Base-by-base conservation (phyloP, 352 stramenopile species). In the Aphanomyces stellatus region DNA sequence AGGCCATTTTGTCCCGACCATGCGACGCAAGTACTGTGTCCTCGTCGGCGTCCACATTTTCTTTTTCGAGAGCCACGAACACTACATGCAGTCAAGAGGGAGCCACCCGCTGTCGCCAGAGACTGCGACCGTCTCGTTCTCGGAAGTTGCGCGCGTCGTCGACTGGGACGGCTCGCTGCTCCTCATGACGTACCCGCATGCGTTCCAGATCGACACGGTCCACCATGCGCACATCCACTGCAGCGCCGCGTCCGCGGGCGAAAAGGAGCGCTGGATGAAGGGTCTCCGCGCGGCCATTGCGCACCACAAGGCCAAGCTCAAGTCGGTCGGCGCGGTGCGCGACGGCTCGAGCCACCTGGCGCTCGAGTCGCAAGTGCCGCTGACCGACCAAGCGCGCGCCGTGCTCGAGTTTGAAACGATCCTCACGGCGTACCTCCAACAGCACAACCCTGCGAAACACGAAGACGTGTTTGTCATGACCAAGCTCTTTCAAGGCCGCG, bases 21-120 rank as follows among this genome's bases (percentile, higher is more conserved):
- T 88, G 80, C 82, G 82, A 65, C 85, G 87, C 65, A 87, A 82
- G 34, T 88, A 82, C 51, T 83, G 76, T 30, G 75, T 87, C 4
- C 46, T 87, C 2, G 59, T 73, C 37, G 79, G 78, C 0, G 68
- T 86, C 11, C 72, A 71, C 4, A 48, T 88, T 13, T 74, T 72
- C 56, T 57, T 85, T 22, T 88, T 81, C 42, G 51, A 69, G 11
- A 79, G 72, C 0, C 74, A 82, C 46, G 74, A 82, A 5, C 77
- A 65, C 13, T 81, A 74, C 63, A 25, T 76, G 17, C 4, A 31
- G 17, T 1, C 25, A 19, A 43, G 33, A 35, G 37, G 46, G 8
- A 53, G 25, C 49, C 13, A 22, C 8, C 8, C 42, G 7, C 34
- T 63, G 5, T 63, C 35, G 6, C 55, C 31, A 27, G 28, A 27